phyloP scores from a whole-genome alignment of 2,329 filamentous ascomycete genomes.

The Setomelanomma holmii region DNA sequence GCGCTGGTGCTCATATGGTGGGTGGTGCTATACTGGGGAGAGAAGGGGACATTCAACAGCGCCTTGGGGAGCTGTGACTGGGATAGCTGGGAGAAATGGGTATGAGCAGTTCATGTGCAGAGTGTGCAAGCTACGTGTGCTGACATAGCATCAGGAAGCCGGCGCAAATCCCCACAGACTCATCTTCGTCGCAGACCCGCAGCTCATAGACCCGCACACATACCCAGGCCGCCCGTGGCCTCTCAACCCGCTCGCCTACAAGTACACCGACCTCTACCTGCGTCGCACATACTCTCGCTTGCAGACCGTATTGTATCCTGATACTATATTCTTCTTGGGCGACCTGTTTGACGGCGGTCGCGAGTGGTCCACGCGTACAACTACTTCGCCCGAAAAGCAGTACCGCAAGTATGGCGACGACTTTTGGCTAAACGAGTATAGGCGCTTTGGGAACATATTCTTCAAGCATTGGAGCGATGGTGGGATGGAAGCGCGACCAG shows the following conservation, averaged over 20 bases:
- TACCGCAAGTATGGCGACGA: conserved; percentile 77
- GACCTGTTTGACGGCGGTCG: conserved; percentile 95
- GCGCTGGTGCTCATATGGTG: conserved; percentile 77
- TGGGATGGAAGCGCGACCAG: conserved; percentile 61
- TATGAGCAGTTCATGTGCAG: conserved; percentile 48
- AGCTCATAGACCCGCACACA: conserved; percentile 93
- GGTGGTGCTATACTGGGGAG: conserved; percentile 80
- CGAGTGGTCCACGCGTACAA: conserved; percentile 80
- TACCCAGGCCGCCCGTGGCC: conserved; percentile 85
- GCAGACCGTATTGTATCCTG: conserved; percentile 77
- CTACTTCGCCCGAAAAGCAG: conserved; percentile 67
- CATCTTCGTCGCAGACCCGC: conserved; percentile 85
- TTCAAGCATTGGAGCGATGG: conserved; percentile 71
- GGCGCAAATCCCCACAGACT: conserved; percentile 82
- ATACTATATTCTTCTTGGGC: conserved; percentile 88
- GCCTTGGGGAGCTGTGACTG: conserved; percentile 78
- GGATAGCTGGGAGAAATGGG: conserved; percentile 93
- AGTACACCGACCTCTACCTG: conserved; percentile 89
- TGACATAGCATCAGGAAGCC: conserved; percentile 64
- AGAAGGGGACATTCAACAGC: conserved; percentile 77
- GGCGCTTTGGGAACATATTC: conserved; percentile 86
- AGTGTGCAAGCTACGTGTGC: neutral
- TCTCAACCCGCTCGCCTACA: conserved; percentile 69
- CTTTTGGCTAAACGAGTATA: conserved; percentile 88
- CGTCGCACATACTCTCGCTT: conserved; percentile 81